Percentiles rank a stretch among this genome's conserved stretches.
phyloP scores from a whole-genome alignment of 192 early-diverging fungal genomes.

The Powellomyces hirtus region DNA sequence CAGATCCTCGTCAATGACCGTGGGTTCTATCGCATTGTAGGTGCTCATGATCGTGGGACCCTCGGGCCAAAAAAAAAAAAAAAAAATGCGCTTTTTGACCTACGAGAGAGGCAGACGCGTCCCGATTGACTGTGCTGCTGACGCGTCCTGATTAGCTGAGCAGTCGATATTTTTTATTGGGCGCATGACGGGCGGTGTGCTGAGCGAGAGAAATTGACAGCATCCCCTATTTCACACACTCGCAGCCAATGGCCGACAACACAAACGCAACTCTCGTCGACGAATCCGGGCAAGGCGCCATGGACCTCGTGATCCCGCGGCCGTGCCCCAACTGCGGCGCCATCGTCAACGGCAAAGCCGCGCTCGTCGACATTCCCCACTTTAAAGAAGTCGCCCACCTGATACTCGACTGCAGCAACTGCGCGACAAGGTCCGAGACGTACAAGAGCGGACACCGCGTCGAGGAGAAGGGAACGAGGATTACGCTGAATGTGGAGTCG shows the following conservation, averaged over 20 bases:
- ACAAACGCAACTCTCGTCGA: neutral
- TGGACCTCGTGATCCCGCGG: conserved; percentile 10
- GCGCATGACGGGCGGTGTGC: too few species aligned
- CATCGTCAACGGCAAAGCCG: conserved; percentile 10
- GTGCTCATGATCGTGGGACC: conserved; percentile 32
- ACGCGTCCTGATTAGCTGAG: too few species aligned
- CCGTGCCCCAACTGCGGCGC: conserved; percentile 11
- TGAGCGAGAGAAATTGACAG: too few species aligned
- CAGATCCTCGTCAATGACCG: conserved; percentile 64
- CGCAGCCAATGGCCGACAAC: neutral
- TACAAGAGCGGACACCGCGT: conserved; percentile 21
- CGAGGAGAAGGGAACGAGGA: conserved; percentile 5
- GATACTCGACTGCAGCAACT: conserved; percentile 14
- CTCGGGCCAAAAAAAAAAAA: too few species aligned
- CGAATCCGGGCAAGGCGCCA: neutral
- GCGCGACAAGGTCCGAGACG: conserved; percentile 7
- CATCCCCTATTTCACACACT: too few species aligned
- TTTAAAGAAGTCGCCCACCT: conserved; percentile 19
- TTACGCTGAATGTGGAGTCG: conserved; percentile 1
- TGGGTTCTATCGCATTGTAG: conserved; percentile 58
- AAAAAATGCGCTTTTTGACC: too few species aligned
- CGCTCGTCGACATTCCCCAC: conserved; percentile 14
- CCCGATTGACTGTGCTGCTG: too few species aligned
- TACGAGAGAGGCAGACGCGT: too few species aligned
- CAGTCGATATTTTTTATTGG: too few species aligned